Percentiles rank a stretch among this genome's conserved stretches.
phyloP scores from a whole-genome alignment of 371 early-diverging fungal genomes.

The Mucor circinelloides region DNA sequence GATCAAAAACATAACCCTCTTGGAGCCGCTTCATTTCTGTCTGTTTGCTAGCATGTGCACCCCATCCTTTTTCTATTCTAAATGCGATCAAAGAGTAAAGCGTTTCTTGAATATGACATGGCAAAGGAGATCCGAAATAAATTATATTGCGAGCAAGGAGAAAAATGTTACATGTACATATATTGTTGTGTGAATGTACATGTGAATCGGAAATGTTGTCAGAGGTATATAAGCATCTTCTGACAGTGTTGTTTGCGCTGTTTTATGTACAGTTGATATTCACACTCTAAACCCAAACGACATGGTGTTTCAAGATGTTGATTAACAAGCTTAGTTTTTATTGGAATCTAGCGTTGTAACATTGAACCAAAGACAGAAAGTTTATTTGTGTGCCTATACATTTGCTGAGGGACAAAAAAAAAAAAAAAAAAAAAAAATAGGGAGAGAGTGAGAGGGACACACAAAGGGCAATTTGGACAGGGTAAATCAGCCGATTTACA shows the following conservation, averaged over 20 bases:
- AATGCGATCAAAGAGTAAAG: too few species aligned
- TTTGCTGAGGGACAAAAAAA: not conserved
- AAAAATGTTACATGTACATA: not conserved
- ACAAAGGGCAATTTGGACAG: not conserved
- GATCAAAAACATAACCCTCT: too few species aligned
- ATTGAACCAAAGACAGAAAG: not conserved
- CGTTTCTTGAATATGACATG: too few species aligned
- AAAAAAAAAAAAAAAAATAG: too few species aligned
- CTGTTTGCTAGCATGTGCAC: too few species aligned
- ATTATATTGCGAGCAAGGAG: not conserved
- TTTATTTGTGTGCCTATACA: not conserved
- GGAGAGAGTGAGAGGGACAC: not conserved
- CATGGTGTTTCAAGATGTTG: not conserved
- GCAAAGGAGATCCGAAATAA: not conserved
- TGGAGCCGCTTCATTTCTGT: too few species aligned
- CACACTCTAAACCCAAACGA: not conserved
- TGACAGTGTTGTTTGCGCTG: not conserved
- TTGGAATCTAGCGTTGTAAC: not conserved
- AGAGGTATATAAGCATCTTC: not conserved
- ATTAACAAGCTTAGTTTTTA: not conserved
- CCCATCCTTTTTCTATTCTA: too few species aligned
- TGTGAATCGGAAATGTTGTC: not conserved
- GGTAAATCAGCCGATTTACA: not conserved
- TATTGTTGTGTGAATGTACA: not conserved
- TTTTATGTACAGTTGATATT: not conserved